Evolutionary conservation across 306 rosid species (phyloP).

Genomic region (Cicer pinnatifidum): DNA sequence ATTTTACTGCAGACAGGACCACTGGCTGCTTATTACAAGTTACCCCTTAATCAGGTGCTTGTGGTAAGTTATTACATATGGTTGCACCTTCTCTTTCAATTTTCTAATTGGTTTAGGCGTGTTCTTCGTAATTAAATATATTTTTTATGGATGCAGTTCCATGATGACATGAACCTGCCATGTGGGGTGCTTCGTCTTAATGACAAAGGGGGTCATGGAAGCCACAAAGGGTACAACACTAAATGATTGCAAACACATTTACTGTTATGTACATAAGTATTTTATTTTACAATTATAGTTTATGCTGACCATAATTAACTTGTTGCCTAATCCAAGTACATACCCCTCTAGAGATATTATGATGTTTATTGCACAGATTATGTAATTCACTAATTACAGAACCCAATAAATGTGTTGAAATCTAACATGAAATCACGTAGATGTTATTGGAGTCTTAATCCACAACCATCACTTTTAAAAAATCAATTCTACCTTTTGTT

Average conservation of each 20-base stretch:
- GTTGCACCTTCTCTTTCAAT: background rate
- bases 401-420: constrained; percentile 22
- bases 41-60: constrained; percentile 89
- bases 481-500: constrained; percentile 1
- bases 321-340: constrained; percentile 3
- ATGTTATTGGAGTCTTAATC: constrained; percentile 25
- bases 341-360: constrained; percentile 26
- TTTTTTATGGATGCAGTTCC: constrained; percentile 61
- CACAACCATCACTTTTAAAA: constrained; percentile 8
- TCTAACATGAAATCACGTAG: constrained; percentile 26
- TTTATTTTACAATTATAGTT: constrained; percentile 26
- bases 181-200: constrained; percentile 90
- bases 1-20: constrained; percentile 76
- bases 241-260: constrained; percentile 32
- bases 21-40: constrained; percentile 91
- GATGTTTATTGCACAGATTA: constrained; percentile 10
- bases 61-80: constrained; percentile 60
- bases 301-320: constrained; percentile 27
- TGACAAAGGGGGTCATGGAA: constrained; percentile 79
- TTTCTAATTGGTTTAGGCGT: constrained; percentile 11
- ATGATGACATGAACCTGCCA: constrained; percentile 88
- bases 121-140: constrained; percentile 18
- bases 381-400: background rate
- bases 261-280: background rate
- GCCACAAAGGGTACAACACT: constrained; percentile 78